Evolutionary conservation across 2,329 filamentous ascomycete species (phyloP).

Genomic region (Periconia sp.): DNA sequence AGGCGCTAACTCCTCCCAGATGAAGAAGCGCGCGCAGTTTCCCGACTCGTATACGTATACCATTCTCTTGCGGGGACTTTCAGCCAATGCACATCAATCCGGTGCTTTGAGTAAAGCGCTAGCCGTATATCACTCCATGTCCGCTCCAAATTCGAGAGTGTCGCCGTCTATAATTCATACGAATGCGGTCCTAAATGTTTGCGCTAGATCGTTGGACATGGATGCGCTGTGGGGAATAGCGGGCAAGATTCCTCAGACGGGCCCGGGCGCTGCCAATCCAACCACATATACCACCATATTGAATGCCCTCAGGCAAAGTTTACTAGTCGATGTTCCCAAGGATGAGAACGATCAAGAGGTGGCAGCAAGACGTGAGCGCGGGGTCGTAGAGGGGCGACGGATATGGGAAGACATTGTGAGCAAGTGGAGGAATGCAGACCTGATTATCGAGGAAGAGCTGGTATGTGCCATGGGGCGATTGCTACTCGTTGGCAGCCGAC

Average conservation of each 20-base stretch:
- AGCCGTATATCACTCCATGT: slow-evolving; percentile 78
- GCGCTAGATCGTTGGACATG: slow-evolving; percentile 74
- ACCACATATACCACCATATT: slow-evolving; percentile 84
- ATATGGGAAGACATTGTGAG: slow-evolving; percentile 82
- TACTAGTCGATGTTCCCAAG: slow-evolving; percentile 30
- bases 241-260: slow-evolving; percentile 70
- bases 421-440: slow-evolving; percentile 74
- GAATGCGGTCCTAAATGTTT: slow-evolving; percentile 87
- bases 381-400: slow-evolving; percentile 70
- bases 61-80: slow-evolving; percentile 78
- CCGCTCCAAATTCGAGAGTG: slow-evolving; percentile 65
- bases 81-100: slow-evolving; percentile 63
- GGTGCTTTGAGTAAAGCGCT: slow-evolving; percentile 72
- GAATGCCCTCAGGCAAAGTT: slow-evolving; percentile 66
- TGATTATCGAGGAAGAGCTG: slow-evolving; percentile 78
- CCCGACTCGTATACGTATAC: slow-evolving; percentile 87
- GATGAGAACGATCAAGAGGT: slow-evolving; percentile 36
- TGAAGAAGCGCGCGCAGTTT: slow-evolving; percentile 89
- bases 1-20: slow-evolving; percentile 54
- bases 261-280: slow-evolving; percentile 68
- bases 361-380: slow-evolving; percentile 44
- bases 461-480: slow-evolving; percentile 82
- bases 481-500: slow-evolving; percentile 67
- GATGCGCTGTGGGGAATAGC: slow-evolving; percentile 81
- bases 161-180: slow-evolving; percentile 80